Evolutionary conservation across 2,329 filamentous ascomycete genomes (phyloP).

Genomic region (Mycosphaerella sp.): DNA sequence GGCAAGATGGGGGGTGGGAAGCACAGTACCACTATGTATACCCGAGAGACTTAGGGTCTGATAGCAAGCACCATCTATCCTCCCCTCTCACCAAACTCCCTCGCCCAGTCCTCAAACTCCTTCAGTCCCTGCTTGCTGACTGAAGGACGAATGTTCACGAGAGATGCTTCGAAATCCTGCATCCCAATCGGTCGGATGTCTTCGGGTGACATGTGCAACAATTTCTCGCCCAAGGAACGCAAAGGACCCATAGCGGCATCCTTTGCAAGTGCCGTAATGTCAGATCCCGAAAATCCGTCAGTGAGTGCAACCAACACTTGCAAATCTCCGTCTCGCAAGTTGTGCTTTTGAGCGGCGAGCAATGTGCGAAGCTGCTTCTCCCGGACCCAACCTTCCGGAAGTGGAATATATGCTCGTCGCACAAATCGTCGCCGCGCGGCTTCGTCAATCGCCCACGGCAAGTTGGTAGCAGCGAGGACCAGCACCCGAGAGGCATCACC

Average conservation of each 20-base stretch:
- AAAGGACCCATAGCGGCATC: slow-evolving; percentile 97
- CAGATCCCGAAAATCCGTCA: slow-evolving; percentile 93
- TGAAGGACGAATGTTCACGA: slow-evolving; percentile 79
- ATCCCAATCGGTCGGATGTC: slow-evolving; percentile 83
- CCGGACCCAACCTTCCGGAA: slow-evolving; percentile 79
- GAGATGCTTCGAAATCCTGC: slow-evolving; percentile 74
- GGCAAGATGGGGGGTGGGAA: neutral
- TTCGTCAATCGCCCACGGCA: slow-evolving; percentile 97
- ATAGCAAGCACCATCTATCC: slow-evolving; percentile 47
- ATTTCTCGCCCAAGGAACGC: slow-evolving; percentile 77
- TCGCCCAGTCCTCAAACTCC: slow-evolving; percentile 91
- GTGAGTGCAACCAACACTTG: slow-evolving; percentile 68
- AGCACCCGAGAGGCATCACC: slow-evolving; percentile 80
- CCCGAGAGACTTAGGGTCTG: neutral
- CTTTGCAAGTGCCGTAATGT: slow-evolving; percentile 94
- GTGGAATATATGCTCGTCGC: slow-evolving; percentile 86
- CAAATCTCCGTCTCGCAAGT: slow-evolving; percentile 65
- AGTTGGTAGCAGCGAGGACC: slow-evolving; percentile 88
- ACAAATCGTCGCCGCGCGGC: slow-evolving; percentile 87
- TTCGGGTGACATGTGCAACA: slow-evolving; percentile 88
- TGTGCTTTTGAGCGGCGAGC: slow-evolving; percentile 81
- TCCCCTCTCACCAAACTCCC: slow-evolving; percentile 84
- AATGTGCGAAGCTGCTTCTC: slow-evolving; percentile 71
- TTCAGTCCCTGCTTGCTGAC: slow-evolving; percentile 79
- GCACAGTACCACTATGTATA: neutral